Percentiles rank a stretch among this genome's conserved stretches.
These are phyloP conservation scores for Citrullus amarus DNA, from an alignment of 306 rosid genomes.

Conservation along the genomic window DNA sequence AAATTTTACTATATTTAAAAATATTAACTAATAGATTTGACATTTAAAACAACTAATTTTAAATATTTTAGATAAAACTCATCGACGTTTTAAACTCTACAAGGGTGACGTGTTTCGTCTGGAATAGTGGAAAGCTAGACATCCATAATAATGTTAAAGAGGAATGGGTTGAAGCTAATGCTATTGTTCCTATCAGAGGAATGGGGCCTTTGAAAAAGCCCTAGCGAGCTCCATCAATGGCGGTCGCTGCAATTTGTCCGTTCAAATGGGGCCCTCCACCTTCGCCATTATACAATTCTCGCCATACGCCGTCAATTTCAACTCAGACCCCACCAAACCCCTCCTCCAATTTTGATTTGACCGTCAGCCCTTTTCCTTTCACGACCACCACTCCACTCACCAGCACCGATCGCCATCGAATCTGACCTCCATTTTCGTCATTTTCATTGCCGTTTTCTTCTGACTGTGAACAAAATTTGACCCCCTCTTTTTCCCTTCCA, in stretches of 20 bases:
- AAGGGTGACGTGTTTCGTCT: too few relatives aligned
- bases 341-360: not conserved
- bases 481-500: not conserved
- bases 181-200: not conserved
- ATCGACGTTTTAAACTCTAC: too few relatives aligned
- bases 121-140: not conserved
- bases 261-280: not conserved
- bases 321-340: not conserved
- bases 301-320: slow-evolving; percentile 4
- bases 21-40: too few relatives aligned
- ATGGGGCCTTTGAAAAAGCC: not conserved
- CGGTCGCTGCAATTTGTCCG: not conserved
- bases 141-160: not conserved
- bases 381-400: not conserved
- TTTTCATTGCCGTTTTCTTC: not conserved
- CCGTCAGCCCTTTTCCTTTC: not conserved
- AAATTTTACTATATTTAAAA: too few relatives aligned
- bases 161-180: not conserved
- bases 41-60: too few relatives aligned
- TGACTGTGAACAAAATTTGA: not conserved
- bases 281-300: not conserved
- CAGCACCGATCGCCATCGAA: not conserved
- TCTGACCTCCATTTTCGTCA: not conserved
- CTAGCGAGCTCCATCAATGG: slow-evolving; percentile 4
- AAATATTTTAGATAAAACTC: too few relatives aligned